These are phyloP conservation scores for Pseudocercospora fijiensis DNA, from an alignment of 2,329 filamentous ascomycete species.

Conservation along the genomic window DNA sequence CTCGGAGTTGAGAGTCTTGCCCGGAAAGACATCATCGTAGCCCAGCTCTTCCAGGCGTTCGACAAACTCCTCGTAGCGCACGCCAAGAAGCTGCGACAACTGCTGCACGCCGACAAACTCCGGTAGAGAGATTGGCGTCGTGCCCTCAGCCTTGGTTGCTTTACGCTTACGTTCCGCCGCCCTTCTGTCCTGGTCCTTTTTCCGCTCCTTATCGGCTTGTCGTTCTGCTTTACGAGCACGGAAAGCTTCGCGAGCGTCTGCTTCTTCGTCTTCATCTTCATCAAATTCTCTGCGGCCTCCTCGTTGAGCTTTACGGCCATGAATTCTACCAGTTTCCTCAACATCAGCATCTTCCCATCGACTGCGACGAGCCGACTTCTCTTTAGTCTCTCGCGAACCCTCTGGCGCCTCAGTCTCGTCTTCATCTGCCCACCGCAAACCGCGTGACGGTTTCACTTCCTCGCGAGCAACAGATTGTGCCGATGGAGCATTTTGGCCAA, in stretches of 20 bases:
- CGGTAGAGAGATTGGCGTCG: conserved; percentile 71
- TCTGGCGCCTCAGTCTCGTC: neutral
- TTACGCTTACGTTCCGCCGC: conserved; percentile 29
- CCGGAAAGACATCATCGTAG: conserved; percentile 78
- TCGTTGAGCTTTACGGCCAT: conserved; percentile 21
- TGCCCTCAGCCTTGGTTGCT: conserved; percentile 38
- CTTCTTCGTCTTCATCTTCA: conserved; percentile 35
- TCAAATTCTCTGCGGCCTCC: conserved; percentile 23
- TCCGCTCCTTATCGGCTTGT: conserved; percentile 23
- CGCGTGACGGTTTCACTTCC: neutral
- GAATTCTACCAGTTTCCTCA: conserved; percentile 20
- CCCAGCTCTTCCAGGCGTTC: conserved; percentile 77
- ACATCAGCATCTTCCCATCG: conserved; percentile 25
- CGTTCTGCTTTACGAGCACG: conserved; percentile 27
- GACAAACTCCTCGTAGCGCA: conserved; percentile 70
- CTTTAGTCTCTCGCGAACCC: conserved; percentile 6
- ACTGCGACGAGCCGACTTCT: conserved; percentile 17
- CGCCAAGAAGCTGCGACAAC: conserved; percentile 70
- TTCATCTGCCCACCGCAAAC: neutral
- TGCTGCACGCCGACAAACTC: conserved; percentile 90
- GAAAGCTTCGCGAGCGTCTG: conserved; percentile 30
- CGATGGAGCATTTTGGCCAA: neutral
- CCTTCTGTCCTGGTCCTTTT: conserved; percentile 28
- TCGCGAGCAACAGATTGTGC: neutral
- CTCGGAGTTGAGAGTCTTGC: conserved; percentile 86